These are phyloP conservation scores for Colletotrichum simmondsii DNA, from an alignment of 2,329 filamentous ascomycete genomes.

Conservation along the genomic window DNA sequence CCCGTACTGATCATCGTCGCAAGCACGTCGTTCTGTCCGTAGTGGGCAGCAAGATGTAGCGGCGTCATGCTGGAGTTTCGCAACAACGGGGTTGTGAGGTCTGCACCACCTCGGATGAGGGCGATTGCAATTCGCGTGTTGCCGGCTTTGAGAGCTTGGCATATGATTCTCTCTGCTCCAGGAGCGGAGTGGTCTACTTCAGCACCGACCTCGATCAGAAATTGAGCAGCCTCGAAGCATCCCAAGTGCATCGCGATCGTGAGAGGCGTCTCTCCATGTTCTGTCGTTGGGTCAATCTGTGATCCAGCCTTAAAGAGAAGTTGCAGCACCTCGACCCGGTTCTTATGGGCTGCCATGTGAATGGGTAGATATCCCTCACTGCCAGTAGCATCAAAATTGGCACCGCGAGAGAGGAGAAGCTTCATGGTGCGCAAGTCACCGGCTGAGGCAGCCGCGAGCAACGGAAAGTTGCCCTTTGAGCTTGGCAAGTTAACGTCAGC, in stretches of 20 bases:
- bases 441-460: constrained; percentile 58
- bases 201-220: constrained; percentile 36
- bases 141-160: constrained; percentile 32
- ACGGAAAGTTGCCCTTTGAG: constrained; percentile 35
- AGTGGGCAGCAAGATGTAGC: constrained; percentile 41
- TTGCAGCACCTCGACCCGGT: constrained; percentile 36
- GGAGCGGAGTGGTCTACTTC: constrained; percentile 34
- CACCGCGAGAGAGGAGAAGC: constrained; percentile 35
- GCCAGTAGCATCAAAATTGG: constrained; percentile 31
- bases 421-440: constrained; percentile 46
- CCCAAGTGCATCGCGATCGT: constrained; percentile 37
- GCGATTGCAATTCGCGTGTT: constrained; percentile 33
- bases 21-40: constrained; percentile 40
- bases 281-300: constrained; percentile 36
- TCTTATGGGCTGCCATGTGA: constrained; percentile 39
- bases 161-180: constrained; percentile 31
- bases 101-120: constrained; percentile 36
- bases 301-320: constrained; percentile 38
- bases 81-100: constrained; percentile 33
- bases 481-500: constrained; percentile 35
- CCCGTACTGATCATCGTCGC: constrained; percentile 38
- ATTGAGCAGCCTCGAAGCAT: constrained; percentile 36
- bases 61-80: constrained; percentile 41
- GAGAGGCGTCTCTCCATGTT: constrained; percentile 39
- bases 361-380: constrained; percentile 37